Conservation (phyloP, 2,329 filamentous ascomycete species). For the Penicillium janthinellum region DNA sequence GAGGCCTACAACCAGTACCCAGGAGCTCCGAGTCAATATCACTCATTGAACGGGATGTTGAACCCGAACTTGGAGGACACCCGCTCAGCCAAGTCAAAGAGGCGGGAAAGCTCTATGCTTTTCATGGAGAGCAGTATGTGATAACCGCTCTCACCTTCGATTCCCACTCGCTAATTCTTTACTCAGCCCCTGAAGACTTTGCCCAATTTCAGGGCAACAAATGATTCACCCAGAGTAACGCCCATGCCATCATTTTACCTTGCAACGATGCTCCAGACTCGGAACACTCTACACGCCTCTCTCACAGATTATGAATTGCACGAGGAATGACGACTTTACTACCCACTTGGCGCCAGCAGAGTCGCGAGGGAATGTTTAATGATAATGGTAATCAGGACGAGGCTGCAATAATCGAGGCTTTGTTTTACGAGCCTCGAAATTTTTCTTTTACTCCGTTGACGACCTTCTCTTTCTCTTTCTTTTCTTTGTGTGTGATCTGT, state of each 20-base stretch:
- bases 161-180: conserved; percentile 6
- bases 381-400: conserved; percentile 38
- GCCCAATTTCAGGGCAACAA: conserved; percentile 14
- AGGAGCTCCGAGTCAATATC: conserved; percentile 19
- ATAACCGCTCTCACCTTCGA: neutral
- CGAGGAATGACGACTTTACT: conserved; percentile 33
- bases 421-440: conserved; percentile 10
- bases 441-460: conserved; percentile 16
- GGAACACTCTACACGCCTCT: conserved; percentile 16
- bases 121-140: conserved; percentile 41
- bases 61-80: conserved; percentile 39
- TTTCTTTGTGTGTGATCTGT: conserved; percentile 7
- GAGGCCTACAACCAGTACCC: conserved; percentile 32
- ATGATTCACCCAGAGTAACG: neutral
- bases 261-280: neutral
- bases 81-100: conserved; percentile 46
- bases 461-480: conserved; percentile 12
- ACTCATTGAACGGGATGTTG: conserved; percentile 46
- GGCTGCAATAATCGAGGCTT: conserved; percentile 13
- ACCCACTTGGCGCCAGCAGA: conserved; percentile 25
- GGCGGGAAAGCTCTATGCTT: conserved; percentile 52
- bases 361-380: conserved; percentile 34
- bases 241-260: neutral
- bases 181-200: neutral
- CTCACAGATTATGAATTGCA: conserved; percentile 34